A percentile compares a stretch with the other conserved stretches of the same genome.
Evolutionary conservation across 108 stramenopile genomes (phyloP).

Genomic region (Nitzschia putrida): DNA sequence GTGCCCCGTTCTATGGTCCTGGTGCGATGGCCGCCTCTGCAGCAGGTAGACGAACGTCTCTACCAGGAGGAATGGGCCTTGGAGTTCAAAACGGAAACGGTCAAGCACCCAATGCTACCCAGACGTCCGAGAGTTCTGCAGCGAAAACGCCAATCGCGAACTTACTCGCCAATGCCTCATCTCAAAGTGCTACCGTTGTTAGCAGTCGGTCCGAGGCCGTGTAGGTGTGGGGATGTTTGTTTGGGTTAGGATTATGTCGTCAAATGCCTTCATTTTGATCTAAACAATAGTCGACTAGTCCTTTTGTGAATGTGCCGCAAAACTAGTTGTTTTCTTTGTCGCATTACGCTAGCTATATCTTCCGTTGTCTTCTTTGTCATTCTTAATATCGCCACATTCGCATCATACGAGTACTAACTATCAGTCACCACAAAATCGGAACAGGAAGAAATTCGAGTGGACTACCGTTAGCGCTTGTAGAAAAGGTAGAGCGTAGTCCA

Average conservation of each 20-base stretch:
- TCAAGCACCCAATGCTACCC: neutral
- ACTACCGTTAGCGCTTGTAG: too few species aligned
- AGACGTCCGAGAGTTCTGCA: neutral
- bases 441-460: too few species aligned
- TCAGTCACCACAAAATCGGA: too few species aligned
- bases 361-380: too few species aligned
- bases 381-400: too few species aligned
- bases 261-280: neutral
- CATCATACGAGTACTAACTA: too few species aligned
- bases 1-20: neutral
- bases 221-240: neutral
- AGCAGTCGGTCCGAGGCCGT: neutral
- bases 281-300: neutral
- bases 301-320: too few species aligned
- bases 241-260: neutral
- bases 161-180: conserved; percentile 10
- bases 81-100: neutral
- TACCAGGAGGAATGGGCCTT: neutral
- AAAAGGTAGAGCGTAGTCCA: too few species aligned
- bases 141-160: conserved; percentile 14
- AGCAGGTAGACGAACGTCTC: neutral
- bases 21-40: neutral
- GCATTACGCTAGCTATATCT: too few species aligned
- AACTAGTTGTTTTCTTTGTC: too few species aligned
- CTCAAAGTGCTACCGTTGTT: neutral